Evolutionary conservation across 2,329 filamentous ascomycete species (phyloP).

Genomic region (Exophiala bonariae): DNA sequence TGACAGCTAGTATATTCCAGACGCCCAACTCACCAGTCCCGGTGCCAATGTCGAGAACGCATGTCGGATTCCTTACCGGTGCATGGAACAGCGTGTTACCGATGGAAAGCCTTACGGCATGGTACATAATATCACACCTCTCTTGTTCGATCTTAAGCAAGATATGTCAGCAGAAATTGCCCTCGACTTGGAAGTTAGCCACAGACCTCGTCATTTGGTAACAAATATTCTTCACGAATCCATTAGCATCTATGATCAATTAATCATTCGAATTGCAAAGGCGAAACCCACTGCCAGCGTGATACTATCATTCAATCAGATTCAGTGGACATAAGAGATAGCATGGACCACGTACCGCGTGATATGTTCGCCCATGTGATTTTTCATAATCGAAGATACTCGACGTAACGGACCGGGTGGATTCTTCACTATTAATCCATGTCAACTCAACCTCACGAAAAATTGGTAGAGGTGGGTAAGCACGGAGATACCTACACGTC

Average conservation of each 20-base stretch:
- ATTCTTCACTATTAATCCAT: conserved; percentile 4
- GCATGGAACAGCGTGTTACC: conserved; percentile 27
- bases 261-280: too few relatives aligned
- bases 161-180: too few relatives aligned
- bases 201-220: conserved; percentile 35
- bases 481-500: too few relatives aligned
- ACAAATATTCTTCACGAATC: conserved; percentile 28
- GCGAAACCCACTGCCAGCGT: conserved; percentile 24
- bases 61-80: conserved; percentile 37
- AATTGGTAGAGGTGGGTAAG: too few relatives aligned
- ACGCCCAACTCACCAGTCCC: conserved; percentile 42
- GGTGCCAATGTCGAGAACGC: conserved; percentile 58
- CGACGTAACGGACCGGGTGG: conserved; percentile 30
- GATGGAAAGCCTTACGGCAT: conserved; percentile 24
- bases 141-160: conserved; percentile 34
- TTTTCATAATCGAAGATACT: conserved; percentile 33
- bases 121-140: conserved; percentile 37
- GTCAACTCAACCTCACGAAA: not conserved
- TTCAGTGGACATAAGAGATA: not conserved
- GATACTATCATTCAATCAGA: conserved; percentile 22
- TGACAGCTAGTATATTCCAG: conserved; percentile 27
- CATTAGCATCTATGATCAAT: not conserved
- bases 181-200: too few relatives aligned
- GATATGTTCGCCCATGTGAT: conserved; percentile 35
- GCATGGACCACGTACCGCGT: conserved; percentile 34